Conservation (phyloP, 1,284 basidiomycete species). For the Lentinus polychrous region DNA sequence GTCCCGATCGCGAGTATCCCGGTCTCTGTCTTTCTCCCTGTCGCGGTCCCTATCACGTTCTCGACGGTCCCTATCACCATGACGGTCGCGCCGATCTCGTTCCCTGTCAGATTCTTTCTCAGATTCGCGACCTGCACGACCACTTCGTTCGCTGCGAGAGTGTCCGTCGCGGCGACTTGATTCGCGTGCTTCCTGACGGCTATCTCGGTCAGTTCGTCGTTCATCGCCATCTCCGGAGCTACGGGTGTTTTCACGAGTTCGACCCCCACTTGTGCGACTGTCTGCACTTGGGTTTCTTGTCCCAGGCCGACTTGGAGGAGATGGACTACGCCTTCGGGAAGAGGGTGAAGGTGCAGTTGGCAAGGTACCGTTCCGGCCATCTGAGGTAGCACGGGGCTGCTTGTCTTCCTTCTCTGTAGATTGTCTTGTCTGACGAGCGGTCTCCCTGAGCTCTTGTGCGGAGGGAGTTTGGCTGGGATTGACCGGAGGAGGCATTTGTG, state of each 20-base stretch:
- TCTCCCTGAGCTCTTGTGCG: conserved; percentile 77
- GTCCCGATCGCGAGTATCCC: conserved; percentile 24
- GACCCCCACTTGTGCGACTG: conserved; percentile 63
- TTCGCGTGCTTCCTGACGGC: conserved; percentile 39
- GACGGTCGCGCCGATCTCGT: conserved; percentile 28
- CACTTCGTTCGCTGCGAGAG: conserved; percentile 15
- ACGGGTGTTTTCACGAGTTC: conserved; percentile 42
- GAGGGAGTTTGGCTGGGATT: conserved; percentile 71
- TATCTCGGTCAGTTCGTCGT: conserved; percentile 39
- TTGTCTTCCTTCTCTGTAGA: conserved; percentile 24
- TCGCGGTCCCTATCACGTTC: conserved; percentile 38
- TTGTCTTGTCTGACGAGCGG: conserved; percentile 53
- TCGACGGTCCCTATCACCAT: conserved; percentile 23
- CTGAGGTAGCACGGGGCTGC: conserved; percentile 16
- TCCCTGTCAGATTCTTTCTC: conserved; percentile 28
- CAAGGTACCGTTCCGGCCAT: conserved; percentile 32
- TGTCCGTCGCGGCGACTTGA: conserved; percentile 27
- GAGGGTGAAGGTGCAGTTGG: conserved; percentile 36
- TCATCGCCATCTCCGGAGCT: conserved; percentile 46
- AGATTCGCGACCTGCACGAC: conserved; percentile 23
- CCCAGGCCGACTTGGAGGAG: conserved; percentile 59
- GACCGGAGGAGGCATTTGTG: conserved; percentile 73
- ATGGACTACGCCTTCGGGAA: conserved; percentile 50
- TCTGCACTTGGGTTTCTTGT: conserved; percentile 67
- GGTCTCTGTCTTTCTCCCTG: conserved; percentile 28